phyloP scores from a whole-genome alignment of 176 grass and related monocot species.

The Canna indica region DNA sequence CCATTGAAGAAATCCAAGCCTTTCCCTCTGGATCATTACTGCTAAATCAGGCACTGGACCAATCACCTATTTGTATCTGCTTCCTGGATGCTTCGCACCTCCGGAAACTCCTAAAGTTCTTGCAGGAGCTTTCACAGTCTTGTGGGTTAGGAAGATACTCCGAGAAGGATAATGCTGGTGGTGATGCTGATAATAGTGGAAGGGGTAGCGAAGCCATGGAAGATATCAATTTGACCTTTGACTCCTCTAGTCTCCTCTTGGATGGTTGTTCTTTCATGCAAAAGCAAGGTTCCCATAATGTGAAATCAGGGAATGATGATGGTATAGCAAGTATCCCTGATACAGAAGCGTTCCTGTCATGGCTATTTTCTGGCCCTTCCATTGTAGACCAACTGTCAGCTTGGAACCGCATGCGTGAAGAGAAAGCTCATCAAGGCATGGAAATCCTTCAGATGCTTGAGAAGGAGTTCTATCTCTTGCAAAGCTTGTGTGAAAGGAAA shows the following conservation, averaged over 20 bases:
- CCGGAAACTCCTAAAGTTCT: conserved; percentile 51
- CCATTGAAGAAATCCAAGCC: conserved; percentile 55
- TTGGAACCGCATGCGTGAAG: conserved; percentile 43
- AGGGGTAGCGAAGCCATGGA: conserved; percentile 25
- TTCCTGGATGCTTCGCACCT: conserved; percentile 59
- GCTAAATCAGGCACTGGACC: conserved; percentile 47
- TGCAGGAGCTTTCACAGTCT: conserved; percentile 64
- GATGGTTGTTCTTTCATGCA: conserved; percentile 26
- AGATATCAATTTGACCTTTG: conserved; percentile 42
- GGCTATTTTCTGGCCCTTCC: conserved; percentile 67
- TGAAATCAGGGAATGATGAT: conserved; percentile 6
- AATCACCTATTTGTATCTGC: conserved; percentile 67
- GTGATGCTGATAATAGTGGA: conserved; percentile 27
- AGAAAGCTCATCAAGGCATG: conserved; percentile 35
- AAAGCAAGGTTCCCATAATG: conserved; percentile 33
- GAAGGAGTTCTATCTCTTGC: conserved; percentile 57
- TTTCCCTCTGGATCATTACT: conserved; percentile 41
- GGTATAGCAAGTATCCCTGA: neutral
- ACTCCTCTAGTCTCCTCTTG: conserved; percentile 43
- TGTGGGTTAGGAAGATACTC: conserved; percentile 43
- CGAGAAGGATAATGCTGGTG: conserved; percentile 51
- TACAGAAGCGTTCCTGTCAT: conserved; percentile 56
- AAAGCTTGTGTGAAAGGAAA: conserved; percentile 61
- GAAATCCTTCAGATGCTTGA: conserved; percentile 41
- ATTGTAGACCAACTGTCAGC: conserved; percentile 38